Percentiles rank a stretch among this genome's conserved stretches.
These are phyloP conservation scores for Neurospora sp. DNA, from an alignment of 2,329 filamentous ascomycete genomes.

Conservation along the genomic window DNA sequence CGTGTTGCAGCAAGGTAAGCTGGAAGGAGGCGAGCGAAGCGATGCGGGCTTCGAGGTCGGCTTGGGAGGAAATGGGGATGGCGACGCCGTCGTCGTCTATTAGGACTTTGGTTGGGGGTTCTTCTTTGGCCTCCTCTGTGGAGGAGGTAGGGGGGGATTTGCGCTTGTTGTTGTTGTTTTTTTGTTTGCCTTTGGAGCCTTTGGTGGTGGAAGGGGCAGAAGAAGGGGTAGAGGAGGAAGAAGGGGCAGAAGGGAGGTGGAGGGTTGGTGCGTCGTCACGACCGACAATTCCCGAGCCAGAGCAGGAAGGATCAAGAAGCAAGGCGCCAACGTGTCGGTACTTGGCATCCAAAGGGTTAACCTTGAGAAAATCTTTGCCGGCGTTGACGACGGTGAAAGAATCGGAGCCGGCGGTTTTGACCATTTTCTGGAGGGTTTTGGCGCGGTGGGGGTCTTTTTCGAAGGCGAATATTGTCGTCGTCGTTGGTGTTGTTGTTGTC, in stretches of 20 bases:
- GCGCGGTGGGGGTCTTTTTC: conserved; percentile 66
- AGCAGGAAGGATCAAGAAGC: conserved; percentile 88
- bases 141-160: conserved; percentile 1
- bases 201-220: not conserved
- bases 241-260: conserved; percentile 39
- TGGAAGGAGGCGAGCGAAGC: conserved; percentile 72
- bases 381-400: conserved; percentile 55
- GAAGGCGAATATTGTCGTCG: conserved; percentile 59
- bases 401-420: conserved; percentile 63
- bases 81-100: conserved; percentile 49
- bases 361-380: conserved; percentile 72
- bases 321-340: conserved; percentile 68
- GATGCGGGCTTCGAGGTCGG: conserved; percentile 54
- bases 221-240: conserved; percentile 21
- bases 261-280: conserved; percentile 68
- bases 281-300: conserved; percentile 87
- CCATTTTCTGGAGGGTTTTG: conserved; percentile 74
- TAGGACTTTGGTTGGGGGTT: conserved; percentile 25
- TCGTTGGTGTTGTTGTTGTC: conserved; percentile 8
- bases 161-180: conserved; percentile 11
- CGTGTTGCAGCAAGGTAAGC: conserved; percentile 69
- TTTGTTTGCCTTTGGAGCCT: conserved; percentile 5
- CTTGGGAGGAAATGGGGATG: conserved; percentile 39
- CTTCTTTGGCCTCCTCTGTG: conserved; percentile 19
- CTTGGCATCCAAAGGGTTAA: conserved; percentile 52